A percentile compares a stretch with the other conserved stretches of the same genome.
Evolutionary conservation across 805 yeast species (phyloP).

Genomic region (Candida arabinofermentans): DNA sequence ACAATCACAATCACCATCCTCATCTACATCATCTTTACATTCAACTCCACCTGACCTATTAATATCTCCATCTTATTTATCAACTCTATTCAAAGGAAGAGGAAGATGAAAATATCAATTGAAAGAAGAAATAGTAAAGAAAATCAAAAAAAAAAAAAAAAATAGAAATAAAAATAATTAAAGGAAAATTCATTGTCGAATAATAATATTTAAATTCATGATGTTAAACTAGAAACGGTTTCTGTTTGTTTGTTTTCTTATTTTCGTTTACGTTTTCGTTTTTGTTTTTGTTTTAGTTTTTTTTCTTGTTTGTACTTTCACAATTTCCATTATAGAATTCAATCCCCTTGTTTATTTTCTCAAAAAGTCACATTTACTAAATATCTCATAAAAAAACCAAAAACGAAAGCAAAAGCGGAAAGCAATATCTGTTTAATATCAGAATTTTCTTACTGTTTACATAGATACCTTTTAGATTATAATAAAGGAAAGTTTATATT

Average conservation of each 20-base stretch:
- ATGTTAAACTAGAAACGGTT: too few relatives aligned
- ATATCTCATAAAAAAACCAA: not conserved
- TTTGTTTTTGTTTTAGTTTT: not conserved
- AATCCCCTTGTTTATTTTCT: conserved; percentile 1
- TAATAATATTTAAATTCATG: too few relatives aligned
- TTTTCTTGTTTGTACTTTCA: not conserved
- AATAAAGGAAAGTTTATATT: too few relatives aligned
- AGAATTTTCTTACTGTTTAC: too few relatives aligned
- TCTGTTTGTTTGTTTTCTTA: not conserved
- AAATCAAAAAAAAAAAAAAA: too few relatives aligned
- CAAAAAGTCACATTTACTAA: not conserved
- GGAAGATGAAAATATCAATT: not conserved
- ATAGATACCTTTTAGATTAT: too few relatives aligned
- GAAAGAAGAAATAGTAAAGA: not conserved
- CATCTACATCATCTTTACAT: not conserved
- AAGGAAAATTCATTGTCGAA: too few relatives aligned
- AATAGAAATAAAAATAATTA: too few relatives aligned
- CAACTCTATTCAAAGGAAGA: not conserved
- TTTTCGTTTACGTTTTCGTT: not conserved
- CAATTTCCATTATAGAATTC: conserved; percentile 1
- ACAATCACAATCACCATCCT: not conserved
- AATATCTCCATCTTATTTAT: not conserved
- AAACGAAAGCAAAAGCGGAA: too few relatives aligned
- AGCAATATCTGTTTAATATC: too few relatives aligned
- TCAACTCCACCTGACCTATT: not conserved